Conservation (phyloP, 2,329 filamentous ascomycete species). For the Zopfia rhizophila region DNA sequence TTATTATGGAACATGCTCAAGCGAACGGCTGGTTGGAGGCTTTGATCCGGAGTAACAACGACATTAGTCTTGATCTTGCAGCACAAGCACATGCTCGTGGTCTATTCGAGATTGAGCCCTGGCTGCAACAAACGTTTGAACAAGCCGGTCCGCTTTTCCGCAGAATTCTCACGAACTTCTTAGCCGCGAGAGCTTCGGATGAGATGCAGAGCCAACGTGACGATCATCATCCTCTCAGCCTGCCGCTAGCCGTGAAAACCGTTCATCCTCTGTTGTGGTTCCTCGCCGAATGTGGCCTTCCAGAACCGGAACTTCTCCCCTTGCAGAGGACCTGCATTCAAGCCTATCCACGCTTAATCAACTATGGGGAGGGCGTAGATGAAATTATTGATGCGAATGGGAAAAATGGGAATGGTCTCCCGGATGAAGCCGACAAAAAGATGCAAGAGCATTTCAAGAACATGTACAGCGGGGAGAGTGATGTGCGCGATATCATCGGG, state of each 20-base stretch:
- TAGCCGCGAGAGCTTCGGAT: slow-evolving; percentile 84
- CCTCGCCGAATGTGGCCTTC: slow-evolving; percentile 67
- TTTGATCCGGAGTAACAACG: slow-evolving; percentile 79
- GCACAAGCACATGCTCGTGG: slow-evolving; percentile 84
- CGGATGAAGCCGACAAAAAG: slow-evolving; percentile 80
- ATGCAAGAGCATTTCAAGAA: slow-evolving; percentile 99
- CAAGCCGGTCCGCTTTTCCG: slow-evolving; percentile 75
- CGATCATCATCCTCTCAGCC: slow-evolving; percentile 73
- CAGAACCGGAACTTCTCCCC: slow-evolving; percentile 76
- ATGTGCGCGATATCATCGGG: slow-evolving; percentile 86
- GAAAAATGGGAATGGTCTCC: slow-evolving; percentile 81
- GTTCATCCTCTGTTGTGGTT: slow-evolving; percentile 83
- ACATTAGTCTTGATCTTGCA: slow-evolving; percentile 87
- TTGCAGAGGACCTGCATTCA: slow-evolving; percentile 91
- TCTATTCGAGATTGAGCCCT: slow-evolving; percentile 81
- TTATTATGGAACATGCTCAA: slow-evolving; percentile 81
- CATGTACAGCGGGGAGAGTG: slow-evolving; percentile 93
- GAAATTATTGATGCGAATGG: slow-evolving; percentile 90
- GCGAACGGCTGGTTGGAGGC: slow-evolving; percentile 87
- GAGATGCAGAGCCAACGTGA: slow-evolving; percentile 80
- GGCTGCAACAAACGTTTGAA: slow-evolving; percentile 76
- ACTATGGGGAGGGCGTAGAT: slow-evolving; percentile 93
- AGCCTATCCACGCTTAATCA: slow-evolving; percentile 92
- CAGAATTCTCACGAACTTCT: slow-evolving; percentile 78
- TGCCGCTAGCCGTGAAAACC: slow-evolving; percentile 84